Conservation (phyloP, 2,329 filamentous ascomycete species). For the Fusarium guadeloupense region DNA sequence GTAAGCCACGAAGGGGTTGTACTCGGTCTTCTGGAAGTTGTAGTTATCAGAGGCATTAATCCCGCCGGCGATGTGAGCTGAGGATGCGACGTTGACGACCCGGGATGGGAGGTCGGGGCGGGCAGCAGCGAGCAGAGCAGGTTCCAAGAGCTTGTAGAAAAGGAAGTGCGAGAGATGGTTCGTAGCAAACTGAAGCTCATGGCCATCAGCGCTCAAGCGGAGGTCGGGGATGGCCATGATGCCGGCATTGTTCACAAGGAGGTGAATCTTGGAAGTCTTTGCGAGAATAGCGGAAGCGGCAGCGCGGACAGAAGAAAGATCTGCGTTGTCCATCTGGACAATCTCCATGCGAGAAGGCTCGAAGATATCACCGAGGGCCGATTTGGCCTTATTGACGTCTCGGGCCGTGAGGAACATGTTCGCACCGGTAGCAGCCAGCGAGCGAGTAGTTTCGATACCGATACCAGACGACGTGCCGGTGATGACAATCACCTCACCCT, state of each 20-base stretch:
- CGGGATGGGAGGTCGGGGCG: constrained; percentile 54
- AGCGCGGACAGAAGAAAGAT: constrained; percentile 33
- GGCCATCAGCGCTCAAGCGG: constrained; percentile 27
- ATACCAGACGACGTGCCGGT: constrained; percentile 56
- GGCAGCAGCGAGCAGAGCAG: constrained; percentile 51
- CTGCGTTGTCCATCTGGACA: constrained; percentile 36
- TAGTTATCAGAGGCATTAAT: constrained; percentile 21
- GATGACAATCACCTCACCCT: constrained; percentile 51
- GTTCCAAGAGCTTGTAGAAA: constrained; percentile 51
- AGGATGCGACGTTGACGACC: constrained; percentile 56
- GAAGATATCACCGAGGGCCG: constrained; percentile 16
- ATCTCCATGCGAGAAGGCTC: constrained; percentile 24
- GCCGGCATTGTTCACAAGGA: constrained; percentile 35
- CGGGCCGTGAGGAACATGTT: constrained; percentile 37
- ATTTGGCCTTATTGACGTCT: constrained; percentile 28
- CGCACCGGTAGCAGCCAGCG: constrained; percentile 51
- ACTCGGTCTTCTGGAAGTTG: constrained; percentile 23
- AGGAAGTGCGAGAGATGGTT: constrained; percentile 43
- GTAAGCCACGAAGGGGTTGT: constrained; percentile 21
- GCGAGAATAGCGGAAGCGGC: constrained; percentile 31
- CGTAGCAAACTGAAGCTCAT: constrained; percentile 38
- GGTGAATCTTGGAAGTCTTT: constrained; percentile 24
- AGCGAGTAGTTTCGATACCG: constrained; percentile 55
- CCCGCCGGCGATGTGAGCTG: constrained; percentile 47
- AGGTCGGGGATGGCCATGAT: constrained; percentile 31